phyloP scores from a whole-genome alignment of 202 grass and related monocot species.

The Panicum virgatum region DNA sequence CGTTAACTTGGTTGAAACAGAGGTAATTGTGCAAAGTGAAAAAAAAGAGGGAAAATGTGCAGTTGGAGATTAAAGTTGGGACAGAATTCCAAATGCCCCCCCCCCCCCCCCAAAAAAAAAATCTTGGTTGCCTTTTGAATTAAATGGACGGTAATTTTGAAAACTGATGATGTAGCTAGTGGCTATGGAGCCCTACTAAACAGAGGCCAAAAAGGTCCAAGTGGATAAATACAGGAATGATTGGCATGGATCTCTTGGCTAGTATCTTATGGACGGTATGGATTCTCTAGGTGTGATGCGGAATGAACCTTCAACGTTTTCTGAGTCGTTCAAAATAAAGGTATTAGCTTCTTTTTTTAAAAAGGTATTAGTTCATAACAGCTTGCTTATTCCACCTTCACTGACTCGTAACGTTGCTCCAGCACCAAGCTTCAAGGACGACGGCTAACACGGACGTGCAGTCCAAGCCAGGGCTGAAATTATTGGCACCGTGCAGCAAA shows the following conservation, averaged over 20 bases:
- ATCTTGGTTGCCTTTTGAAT: too few species aligned
- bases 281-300: background rate
- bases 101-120: too few species aligned
- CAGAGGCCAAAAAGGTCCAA: background rate
- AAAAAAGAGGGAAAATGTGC: too few species aligned
- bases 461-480: background rate
- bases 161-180: too few species aligned
- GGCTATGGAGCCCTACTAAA: too few species aligned
- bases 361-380: background rate
- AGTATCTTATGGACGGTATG: too few species aligned
- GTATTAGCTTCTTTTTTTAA: background rate
- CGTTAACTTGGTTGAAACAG: too few species aligned
- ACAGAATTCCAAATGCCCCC: too few species aligned
- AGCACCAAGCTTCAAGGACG: conserved; percentile 5
- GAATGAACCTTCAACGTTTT: background rate
- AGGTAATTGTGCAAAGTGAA: too few species aligned
- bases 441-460: background rate
- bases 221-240: background rate
- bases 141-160: too few species aligned
- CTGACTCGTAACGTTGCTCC: background rate
- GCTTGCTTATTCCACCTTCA: background rate
- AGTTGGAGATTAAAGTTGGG: too few species aligned
- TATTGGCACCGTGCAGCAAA: background rate
- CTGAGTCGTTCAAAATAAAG: background rate
- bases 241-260: background rate